A percentile compares a stretch with the other conserved stretches of the same genome.
Conservation (phyloP, 2,329 filamentous ascomycete species). For the Fusarium dimerum region DNA sequence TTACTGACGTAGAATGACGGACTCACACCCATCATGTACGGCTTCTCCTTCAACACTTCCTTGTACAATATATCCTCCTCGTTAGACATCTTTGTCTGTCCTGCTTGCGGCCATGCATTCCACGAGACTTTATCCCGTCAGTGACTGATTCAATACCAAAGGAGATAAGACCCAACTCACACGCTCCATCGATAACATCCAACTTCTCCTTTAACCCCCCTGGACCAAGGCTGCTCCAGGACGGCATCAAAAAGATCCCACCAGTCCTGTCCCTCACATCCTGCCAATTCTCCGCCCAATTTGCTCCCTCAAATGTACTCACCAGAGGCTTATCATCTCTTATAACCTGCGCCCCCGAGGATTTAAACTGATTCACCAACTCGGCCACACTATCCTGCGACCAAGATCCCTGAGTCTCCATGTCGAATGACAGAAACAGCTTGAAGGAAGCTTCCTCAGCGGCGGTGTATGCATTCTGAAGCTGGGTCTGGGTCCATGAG, state of each 20-base stretch:
- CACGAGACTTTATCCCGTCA: constrained; percentile 34
- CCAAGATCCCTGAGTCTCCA: constrained; percentile 32
- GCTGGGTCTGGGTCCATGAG: constrained; percentile 33
- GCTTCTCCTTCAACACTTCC: constrained; percentile 35
- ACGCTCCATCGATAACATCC: constrained; percentile 23
- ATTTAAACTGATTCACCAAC: constrained; percentile 28
- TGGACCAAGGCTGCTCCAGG: constrained; percentile 40
- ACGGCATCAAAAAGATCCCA: constrained; percentile 46
- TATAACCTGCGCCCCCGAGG: constrained; percentile 29
- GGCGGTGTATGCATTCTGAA: constrained; percentile 31
- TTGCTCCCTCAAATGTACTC: constrained; percentile 52
- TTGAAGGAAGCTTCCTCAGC: constrained; percentile 29
- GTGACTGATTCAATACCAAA: not conserved
- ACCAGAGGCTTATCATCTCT: constrained; percentile 42
- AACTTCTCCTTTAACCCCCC: constrained; percentile 22
- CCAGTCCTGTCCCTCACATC: constrained; percentile 38
- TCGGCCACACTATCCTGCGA: constrained; percentile 23
- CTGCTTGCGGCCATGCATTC: constrained; percentile 41
- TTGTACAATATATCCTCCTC: constrained; percentile 37
- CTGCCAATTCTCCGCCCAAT: constrained; percentile 44
- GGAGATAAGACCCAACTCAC: constrained; percentile 12
- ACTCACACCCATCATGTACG: constrained; percentile 56
- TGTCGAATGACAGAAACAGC: constrained; percentile 46
- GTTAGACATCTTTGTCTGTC: constrained; percentile 34
- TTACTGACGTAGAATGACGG: constrained; percentile 60